Conservation (phyloP, 2,329 filamentous ascomycete species). For the Claviceps sorghi region DNA sequence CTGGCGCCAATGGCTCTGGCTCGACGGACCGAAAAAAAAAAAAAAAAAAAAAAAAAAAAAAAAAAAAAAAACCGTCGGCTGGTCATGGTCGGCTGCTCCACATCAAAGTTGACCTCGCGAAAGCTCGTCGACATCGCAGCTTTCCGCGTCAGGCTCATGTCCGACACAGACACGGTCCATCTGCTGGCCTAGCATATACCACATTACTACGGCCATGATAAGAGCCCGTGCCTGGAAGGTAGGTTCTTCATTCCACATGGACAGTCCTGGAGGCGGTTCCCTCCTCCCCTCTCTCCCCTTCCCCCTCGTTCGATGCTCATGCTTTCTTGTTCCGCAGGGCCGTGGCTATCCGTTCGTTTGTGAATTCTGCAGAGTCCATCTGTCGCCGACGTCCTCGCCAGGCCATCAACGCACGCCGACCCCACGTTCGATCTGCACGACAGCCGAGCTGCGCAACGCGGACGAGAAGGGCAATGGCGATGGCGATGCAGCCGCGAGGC, state of each 20-base stretch:
- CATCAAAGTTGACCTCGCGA: not conserved
- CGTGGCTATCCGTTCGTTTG: conserved; percentile 26
- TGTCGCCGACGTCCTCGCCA: conserved; percentile 10
- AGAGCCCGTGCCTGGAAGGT: conserved; percentile 28
- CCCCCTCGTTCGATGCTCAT: conserved; percentile 5
- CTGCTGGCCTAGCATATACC: conserved; percentile 1
- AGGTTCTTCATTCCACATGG: not conserved
- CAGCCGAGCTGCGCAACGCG: conserved; percentile 7
- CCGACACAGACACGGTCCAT: not conserved
- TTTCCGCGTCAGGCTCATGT: not conserved
- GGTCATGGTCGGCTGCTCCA: not conserved
- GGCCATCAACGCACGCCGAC: not conserved
- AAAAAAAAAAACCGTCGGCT: not conserved
- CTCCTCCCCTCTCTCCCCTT: not conserved
- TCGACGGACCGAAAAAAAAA: not conserved
- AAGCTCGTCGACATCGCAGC: not conserved
- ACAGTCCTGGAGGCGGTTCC: not conserved
- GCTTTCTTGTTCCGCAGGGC: conserved; percentile 13
- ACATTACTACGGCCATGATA: conserved; percentile 23
- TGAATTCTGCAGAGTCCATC: conserved; percentile 23
- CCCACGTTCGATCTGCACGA: not conserved
- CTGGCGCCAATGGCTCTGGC: too few relatives aligned
- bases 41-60: not conserved
- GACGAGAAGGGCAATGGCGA: conserved; percentile 8
- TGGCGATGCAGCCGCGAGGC: conserved; percentile 8